phyloP scores from a whole-genome alignment of 2,329 filamentous ascomycete genomes.

The Leptoxyphium fumago region DNA sequence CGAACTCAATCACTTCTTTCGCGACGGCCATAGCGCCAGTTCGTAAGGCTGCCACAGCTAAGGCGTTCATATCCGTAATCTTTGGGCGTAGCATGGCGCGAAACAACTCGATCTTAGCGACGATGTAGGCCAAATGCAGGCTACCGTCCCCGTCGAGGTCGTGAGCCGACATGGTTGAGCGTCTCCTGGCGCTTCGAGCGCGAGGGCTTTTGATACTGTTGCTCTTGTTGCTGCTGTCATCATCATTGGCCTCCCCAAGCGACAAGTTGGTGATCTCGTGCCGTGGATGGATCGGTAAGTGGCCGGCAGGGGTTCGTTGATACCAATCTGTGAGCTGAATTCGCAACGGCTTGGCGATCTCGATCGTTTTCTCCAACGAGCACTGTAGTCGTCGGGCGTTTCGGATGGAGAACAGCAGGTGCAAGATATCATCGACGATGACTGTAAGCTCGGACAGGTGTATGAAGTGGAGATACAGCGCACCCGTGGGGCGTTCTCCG shows the following conservation, averaged over 20 bases:
- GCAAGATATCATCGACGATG: constrained; percentile 37
- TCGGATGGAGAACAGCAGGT: constrained; percentile 21
- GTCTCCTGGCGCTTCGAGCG: not conserved
- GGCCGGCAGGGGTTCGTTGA: constrained; percentile 26
- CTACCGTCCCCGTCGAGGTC: constrained; percentile 32
- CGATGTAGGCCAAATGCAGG: constrained; percentile 37
- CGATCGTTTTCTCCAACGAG: constrained; percentile 27
- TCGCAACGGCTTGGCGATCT: constrained; percentile 35
- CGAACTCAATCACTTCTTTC: constrained; percentile 17
- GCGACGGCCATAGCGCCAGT: constrained; percentile 18
- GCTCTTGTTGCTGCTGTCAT: not conserved
- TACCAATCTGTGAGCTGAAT: constrained; percentile 36
- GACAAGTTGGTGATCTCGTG: not conserved
- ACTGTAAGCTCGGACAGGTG: constrained; percentile 37
- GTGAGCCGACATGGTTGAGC: constrained; percentile 16
- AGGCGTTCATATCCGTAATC: constrained; percentile 13
- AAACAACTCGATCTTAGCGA: constrained; percentile 38
- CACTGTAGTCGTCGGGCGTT: constrained; percentile 29
- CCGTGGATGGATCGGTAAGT: constrained; percentile 4
- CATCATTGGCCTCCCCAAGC: not conserved
- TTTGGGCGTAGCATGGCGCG: constrained; percentile 33
- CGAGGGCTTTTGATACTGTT: not conserved
- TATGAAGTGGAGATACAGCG: constrained; percentile 29
- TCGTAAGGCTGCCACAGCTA: constrained; percentile 17
- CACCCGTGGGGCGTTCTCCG: not conserved